Evolutionary conservation across 1,284 basidiomycete genomes (phyloP), one percentile per base, ranked within the genome.

Genomic region (Entoloma clypeatum): DNA sequence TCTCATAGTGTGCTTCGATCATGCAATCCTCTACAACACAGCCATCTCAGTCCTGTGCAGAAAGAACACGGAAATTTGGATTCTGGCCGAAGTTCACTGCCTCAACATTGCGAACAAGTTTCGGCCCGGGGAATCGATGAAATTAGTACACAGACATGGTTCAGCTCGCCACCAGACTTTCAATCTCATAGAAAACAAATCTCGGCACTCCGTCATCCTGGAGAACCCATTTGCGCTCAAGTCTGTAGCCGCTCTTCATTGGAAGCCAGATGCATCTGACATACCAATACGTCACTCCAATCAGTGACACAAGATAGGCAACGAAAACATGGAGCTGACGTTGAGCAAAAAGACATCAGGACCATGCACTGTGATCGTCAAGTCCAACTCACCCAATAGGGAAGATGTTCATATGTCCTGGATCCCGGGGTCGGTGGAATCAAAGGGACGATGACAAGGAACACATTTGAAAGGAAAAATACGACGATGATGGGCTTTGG

Each of bases 391-490:
- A 81, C 81, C 68, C 74, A 85, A 52, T 85, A 85, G 3, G 81
- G 81, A 17, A 86, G 63, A 36, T 62, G 56, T 21, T 71, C 63
- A 50, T 84, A 86, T 0, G 72, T 67, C 39, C 60, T 62, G n/a
- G 68, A 64, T 3, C 71, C 76, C 6, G 62, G 54, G 0, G 63
- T 56, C 1, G 81, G 81, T 3, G 81, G 81, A 17, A 84, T 63
- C 42, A 82, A 62, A 0, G 82, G 81, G 3, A 77, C 72, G 19
- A 69, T 50, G 11, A 75, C 61, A 22, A 86, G 65, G 54, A 82
- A 83, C 13, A 82, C 25, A 47, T 85, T 85, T 2, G 79, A 77
- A 11, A 79, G 45, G 49, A 80, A 71, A 64, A 84, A 86, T 30
- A 75, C 61, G 8, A 67, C 44, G 3, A 76, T 65, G 16, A 73